Conservation (phyloP, 1,284 basidiomycete genomes). For the Ceratobasidium sp. region DNA sequence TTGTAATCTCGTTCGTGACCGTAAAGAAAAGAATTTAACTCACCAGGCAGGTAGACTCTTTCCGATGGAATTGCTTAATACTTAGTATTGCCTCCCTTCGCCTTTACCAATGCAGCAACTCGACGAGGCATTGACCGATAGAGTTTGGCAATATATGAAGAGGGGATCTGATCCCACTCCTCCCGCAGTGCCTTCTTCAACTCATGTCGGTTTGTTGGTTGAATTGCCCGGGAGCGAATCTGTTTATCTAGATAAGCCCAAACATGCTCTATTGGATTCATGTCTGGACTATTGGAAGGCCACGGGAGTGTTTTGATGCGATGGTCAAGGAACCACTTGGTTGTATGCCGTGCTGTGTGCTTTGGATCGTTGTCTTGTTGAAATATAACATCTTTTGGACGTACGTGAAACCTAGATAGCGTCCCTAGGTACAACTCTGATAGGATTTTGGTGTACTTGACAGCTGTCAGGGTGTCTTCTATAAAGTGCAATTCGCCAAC, state of each 20-base stretch:
- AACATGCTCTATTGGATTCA: slow-evolving; percentile 14
- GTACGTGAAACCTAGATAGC: neutral
- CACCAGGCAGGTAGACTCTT: no score
- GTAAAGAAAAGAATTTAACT: no score
- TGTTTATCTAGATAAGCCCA: neutral
- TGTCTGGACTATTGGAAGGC: slow-evolving; percentile 1
- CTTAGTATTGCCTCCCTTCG: slow-evolving; percentile 4
- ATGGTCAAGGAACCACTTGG: neutral
- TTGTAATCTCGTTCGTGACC: no score
- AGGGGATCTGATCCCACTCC: neutral
- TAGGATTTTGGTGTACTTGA: slow-evolving; percentile 29
- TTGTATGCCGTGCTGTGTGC: neutral
- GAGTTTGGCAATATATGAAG: neutral
- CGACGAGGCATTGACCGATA: slow-evolving; percentile 4
- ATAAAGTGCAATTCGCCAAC: slow-evolving; percentile 27
- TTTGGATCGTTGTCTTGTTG: slow-evolving; percentile 11
- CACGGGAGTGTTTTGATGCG: neutral
- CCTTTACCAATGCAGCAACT: neutral
- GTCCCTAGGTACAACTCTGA: slow-evolving; percentile 6
- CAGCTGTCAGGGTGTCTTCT: neutral
- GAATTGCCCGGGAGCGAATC: no score
- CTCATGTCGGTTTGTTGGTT: no score
- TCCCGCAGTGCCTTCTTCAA: no score
- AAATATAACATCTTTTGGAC: neutral
- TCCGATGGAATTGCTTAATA: no score